Evolutionary conservation across 352 stramenopile species (phyloP).

Genomic region (Plasmopara viticola): DNA sequence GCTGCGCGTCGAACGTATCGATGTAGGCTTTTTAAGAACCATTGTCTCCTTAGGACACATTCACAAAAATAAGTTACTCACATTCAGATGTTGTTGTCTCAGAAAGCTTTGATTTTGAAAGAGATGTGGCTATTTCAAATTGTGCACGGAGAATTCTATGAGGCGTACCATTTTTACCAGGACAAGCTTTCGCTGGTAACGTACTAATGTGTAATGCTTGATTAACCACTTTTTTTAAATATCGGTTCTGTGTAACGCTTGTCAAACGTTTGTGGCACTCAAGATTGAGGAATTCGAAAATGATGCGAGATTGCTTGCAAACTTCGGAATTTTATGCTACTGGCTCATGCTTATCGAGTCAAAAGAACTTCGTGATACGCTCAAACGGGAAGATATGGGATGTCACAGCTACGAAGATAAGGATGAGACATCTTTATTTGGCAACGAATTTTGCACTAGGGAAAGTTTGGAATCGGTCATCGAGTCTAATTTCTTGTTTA

Average conservation of each 20-base stretch:
- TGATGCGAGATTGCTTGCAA: slow-evolving; percentile 53
- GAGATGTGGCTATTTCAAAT: slow-evolving; percentile 73
- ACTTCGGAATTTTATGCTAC: slow-evolving; percentile 77
- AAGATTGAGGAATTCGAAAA: slow-evolving; percentile 38
- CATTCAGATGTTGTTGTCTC: slow-evolving; percentile 4
- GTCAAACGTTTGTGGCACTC: not conserved
- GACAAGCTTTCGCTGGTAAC: slow-evolving; percentile 61
- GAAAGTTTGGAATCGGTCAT: slow-evolving; percentile 39
- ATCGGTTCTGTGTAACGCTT: slow-evolving; percentile 3
- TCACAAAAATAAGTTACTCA: too few species aligned
- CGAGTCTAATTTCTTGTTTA: slow-evolving; percentile 55
- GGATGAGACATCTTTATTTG: slow-evolving; percentile 9
- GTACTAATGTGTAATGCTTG: not conserved
- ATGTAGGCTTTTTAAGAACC: slow-evolving; percentile 28
- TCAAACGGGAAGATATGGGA: slow-evolving; percentile 27
- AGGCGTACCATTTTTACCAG: slow-evolving; percentile 73
- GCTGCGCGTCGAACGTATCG: slow-evolving; percentile 34
- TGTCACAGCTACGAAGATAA: slow-evolving; percentile 24
- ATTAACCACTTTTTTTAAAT: not conserved
- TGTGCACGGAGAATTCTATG: slow-evolving; percentile 67
- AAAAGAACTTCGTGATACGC: slow-evolving; percentile 46
- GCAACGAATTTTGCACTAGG: slow-evolving; percentile 6
- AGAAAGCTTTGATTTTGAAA: slow-evolving; percentile 65
- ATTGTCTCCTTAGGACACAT: not conserved
- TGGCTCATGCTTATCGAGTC: slow-evolving; percentile 81